phyloP scores from a whole-genome alignment of 2,329 filamentous ascomycete species.

The Botrytis elliptica region DNA sequence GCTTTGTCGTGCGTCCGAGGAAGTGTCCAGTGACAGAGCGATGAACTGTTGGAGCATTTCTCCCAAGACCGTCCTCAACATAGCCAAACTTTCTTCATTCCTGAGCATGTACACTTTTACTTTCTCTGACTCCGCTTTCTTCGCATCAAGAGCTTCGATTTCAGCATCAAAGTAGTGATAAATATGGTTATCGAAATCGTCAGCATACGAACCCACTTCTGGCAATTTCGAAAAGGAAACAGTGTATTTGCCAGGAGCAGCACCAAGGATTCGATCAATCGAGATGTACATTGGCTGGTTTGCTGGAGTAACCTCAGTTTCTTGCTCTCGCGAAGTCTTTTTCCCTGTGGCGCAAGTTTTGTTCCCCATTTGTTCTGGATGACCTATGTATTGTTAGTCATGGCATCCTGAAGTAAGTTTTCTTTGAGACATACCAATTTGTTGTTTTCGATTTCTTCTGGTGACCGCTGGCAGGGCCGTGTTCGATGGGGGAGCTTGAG shows the following conservation, averaged over 20 bases:
- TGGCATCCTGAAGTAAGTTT: not conserved
- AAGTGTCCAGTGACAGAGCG: not conserved
- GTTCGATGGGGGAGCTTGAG: not conserved
- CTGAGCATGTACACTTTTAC: not conserved
- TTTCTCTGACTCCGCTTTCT: not conserved
- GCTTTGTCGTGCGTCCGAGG: not conserved
- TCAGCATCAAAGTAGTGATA: accelerated
- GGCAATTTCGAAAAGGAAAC: not conserved
- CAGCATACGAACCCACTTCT: accelerated
- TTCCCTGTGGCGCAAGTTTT: not conserved
- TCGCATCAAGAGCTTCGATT: not conserved
- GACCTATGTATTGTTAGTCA: not conserved
- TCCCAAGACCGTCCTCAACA: not conserved
- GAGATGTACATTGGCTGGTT: not conserved
- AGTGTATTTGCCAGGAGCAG: not conserved
- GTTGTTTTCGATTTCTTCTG: not conserved
- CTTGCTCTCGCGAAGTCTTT: not conserved
- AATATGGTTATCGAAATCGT: accelerated
- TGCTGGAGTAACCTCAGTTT: too few relatives aligned
- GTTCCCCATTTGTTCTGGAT: not conserved
- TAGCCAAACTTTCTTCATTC: not conserved
- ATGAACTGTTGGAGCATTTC: not conserved
- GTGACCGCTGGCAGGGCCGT: not conserved
- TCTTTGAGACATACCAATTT: not conserved
- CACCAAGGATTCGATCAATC: not conserved